phyloP scores from a whole-genome alignment of 2,329 filamentous ascomycete genomes.

The Paecilomyces fulvus region DNA sequence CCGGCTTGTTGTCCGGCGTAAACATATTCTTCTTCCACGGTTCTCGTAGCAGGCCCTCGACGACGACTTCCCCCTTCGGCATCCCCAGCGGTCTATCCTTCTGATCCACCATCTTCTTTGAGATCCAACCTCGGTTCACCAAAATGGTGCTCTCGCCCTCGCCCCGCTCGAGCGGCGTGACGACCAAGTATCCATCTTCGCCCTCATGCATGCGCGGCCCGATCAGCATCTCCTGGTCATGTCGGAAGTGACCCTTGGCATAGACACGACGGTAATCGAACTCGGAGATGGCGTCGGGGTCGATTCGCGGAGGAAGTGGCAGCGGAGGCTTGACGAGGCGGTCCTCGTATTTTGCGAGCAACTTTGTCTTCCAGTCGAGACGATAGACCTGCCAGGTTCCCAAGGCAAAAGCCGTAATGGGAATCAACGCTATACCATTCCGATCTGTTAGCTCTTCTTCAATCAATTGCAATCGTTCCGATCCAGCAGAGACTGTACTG shows the following conservation, averaged over 20 bases:
- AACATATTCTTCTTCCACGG: conserved; percentile 98
- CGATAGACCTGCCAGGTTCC: conserved; percentile 95
- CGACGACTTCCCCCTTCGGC: conserved; percentile 60
- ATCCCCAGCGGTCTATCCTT: conserved; percentile 55
- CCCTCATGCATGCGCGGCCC: conserved; percentile 85
- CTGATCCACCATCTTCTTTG: conserved; percentile 62
- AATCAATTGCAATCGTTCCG: background rate
- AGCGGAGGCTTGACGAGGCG: conserved; percentile 77
- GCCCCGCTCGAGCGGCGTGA: conserved; percentile 78
- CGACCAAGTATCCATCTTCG: conserved; percentile 79
- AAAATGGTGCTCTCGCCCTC: conserved; percentile 59
- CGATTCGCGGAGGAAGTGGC: conserved; percentile 73
- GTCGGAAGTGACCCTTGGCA: conserved; percentile 63
- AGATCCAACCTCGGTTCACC: conserved; percentile 87
- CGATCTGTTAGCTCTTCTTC: background rate
- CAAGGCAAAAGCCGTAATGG: conserved; percentile 78
- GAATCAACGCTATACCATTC: conserved; percentile 60
- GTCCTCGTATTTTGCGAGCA: conserved; percentile 88
- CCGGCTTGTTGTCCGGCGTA: conserved; percentile 80
- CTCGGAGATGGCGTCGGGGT: conserved; percentile 70
- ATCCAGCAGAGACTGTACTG: conserved; percentile 5
- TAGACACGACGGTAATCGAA: conserved; percentile 87
- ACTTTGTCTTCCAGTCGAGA: conserved; percentile 84
- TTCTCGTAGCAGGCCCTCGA: conserved; percentile 77
- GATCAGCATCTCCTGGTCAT: conserved; percentile 94